Evolutionary conservation across 139 green algal species (phyloP), one percentile per base, ranked within the genome.

Genomic region (Micractinium conductrix): DNA sequence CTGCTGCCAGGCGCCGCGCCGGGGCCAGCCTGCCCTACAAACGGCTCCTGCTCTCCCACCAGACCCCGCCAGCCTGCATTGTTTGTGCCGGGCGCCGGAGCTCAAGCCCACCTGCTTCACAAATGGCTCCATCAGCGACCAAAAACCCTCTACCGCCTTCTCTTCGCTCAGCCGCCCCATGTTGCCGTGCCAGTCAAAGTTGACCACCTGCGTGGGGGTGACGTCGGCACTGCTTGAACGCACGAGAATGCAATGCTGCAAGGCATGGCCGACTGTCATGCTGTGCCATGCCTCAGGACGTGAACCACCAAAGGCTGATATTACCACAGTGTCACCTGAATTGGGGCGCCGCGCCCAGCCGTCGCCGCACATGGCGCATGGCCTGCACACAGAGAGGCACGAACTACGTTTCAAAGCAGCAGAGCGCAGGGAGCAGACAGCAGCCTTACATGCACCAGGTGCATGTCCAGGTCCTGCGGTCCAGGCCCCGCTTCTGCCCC

Each of bases 121-220:
- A 26, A 93, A 55, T 5, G 79, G 48, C 58, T 91, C 81, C 53
- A 98, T 89, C n/a, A 91, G 80, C 40, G 81, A 79, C 97, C 97
- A 99, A 76, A 99, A 93, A 1, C 91, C 96, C 84, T 98, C 95
- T 38, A 99, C 94, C 4, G 95, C 93, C 55, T 88, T 92, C 71
- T 93, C 87, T 86, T 98, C 96, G 30, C 92, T 94, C 44, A 99
- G 85, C 67, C 92, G 81, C 87, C 96, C 97, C 78, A 96, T 94
- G 86, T 95, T 95, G 74, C 95, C 95, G 87, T 99, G 97, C 97
- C 97, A 99, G 92, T 99, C 97, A 74, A 98, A 97, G 85, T 96
- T 96, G 40, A 93, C 42, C 35, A 96, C 80, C 33, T 40, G 65
- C n/a, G n/a, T n/a, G n/a, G n/a, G n/a, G n/a, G n/a, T n/a, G n/a